Percentiles rank a stretch among this genome's conserved stretches.
Conservation (phyloP, 1,284 basidiomycete species). For the Papiliotrema terrestris region DNA sequence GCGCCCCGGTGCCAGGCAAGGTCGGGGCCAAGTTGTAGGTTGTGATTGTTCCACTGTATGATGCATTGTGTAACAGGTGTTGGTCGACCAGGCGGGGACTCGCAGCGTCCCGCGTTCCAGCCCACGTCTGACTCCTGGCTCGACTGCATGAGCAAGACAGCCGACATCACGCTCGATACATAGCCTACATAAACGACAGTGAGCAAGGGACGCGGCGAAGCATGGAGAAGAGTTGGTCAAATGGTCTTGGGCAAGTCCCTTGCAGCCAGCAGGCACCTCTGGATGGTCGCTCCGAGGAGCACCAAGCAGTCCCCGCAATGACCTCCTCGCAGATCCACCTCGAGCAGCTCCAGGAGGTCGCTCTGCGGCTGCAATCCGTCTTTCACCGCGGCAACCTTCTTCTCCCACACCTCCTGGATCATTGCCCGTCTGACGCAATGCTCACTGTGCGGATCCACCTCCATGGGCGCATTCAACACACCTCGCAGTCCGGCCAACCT, state of each 20-base stretch:
- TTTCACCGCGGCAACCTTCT: slow-evolving; percentile 5
- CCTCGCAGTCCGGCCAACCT: slow-evolving; percentile 16
- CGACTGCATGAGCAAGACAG: too few relatives aligned
- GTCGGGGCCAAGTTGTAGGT: background rate
- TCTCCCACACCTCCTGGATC: slow-evolving; percentile 19
- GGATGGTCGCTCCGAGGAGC: slow-evolving; percentile 23
- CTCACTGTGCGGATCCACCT: slow-evolving; percentile 17
- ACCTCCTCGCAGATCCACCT: slow-evolving; percentile 26
- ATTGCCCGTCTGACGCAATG: slow-evolving; percentile 10
- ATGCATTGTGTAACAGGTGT: too few relatives aligned
- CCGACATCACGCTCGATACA: too few relatives aligned
- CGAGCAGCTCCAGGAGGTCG: slow-evolving; percentile 27
- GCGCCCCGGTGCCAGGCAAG: slow-evolving; percentile 14
- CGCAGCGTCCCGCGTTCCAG: too few relatives aligned
- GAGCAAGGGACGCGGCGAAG: too few relatives aligned
- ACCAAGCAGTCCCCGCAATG: slow-evolving; percentile 33
- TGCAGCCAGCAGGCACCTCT: slow-evolving; percentile 23
- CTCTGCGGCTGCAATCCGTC: slow-evolving; percentile 10
- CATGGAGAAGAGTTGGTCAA: background rate
- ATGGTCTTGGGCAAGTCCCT: slow-evolving; percentile 23
- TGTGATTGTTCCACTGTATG: too few relatives aligned
- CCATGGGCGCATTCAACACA: slow-evolving; percentile 18
- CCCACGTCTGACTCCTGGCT: too few relatives aligned
- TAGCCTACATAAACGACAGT: too few relatives aligned
- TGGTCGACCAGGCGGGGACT: too few relatives aligned